Conservation (phyloP, 2,329 filamentous ascomycete species). For the Fusarium nurragi region DNA sequence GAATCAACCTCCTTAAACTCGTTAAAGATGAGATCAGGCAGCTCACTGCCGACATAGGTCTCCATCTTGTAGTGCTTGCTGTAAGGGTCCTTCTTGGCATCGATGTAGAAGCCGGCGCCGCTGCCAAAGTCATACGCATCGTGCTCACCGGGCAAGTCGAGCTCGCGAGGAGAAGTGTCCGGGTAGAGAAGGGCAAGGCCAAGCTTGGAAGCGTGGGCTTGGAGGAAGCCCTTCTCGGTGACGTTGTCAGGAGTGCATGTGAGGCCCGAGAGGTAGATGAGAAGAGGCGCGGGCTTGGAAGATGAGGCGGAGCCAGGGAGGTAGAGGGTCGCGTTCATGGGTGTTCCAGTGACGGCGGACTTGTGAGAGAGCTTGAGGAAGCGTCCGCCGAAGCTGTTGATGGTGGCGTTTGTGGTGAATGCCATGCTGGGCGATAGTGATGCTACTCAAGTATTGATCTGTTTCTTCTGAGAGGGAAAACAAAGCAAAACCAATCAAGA, state of each 20-base stretch:
- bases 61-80: constrained; percentile 90
- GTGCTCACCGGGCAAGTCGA: constrained; percentile 83
- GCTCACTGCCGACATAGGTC: constrained; percentile 86
- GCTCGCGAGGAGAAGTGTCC: constrained; percentile 90
- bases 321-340: constrained; percentile 94
- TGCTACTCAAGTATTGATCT: neutral
- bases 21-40: constrained; percentile 79
- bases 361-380: constrained; percentile 93
- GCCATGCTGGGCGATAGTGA: constrained; percentile 65
- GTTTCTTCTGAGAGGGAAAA: neutral
- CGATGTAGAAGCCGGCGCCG: constrained; percentile 93
- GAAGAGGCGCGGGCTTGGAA: constrained; percentile 72
- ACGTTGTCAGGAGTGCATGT: constrained; percentile 94
- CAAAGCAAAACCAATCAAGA: constrained; percentile 5
- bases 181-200: constrained; percentile 95
- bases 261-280: constrained; percentile 93
- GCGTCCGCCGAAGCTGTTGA: constrained; percentile 91
- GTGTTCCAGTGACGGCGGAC: constrained; percentile 79
- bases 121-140: constrained; percentile 91
- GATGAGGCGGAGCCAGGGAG: constrained; percentile 76
- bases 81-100: constrained; percentile 82
- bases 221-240: constrained; percentile 88
- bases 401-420: constrained; percentile 89
- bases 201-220: constrained; percentile 78
- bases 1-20: constrained; percentile 77